These are phyloP conservation scores for Phylloporus sp. DNA, from an alignment of 768 basidiomycete genomes.

Conservation along the genomic window DNA sequence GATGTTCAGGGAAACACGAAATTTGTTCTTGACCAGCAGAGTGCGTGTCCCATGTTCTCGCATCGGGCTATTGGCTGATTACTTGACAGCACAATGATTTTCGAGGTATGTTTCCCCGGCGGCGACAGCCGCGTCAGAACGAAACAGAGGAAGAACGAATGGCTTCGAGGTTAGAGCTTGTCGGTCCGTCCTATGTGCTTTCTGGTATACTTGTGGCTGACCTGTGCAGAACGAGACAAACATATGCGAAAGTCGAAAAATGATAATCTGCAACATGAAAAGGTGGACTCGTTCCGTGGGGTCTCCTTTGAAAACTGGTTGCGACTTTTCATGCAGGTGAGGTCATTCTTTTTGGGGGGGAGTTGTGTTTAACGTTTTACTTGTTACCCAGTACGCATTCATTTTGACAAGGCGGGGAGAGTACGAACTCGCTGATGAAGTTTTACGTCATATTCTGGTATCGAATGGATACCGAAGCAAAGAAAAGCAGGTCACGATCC, in stretches of 20 bases:
- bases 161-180: constrained; percentile 55
- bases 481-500: constrained; percentile 62
- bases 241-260: constrained; percentile 45
- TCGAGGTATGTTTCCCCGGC: constrained; percentile 18
- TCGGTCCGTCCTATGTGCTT: constrained; percentile 32
- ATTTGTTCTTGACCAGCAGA: constrained; percentile 72
- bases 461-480: constrained; percentile 70
- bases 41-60: constrained; percentile 43
- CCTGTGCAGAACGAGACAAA: constrained; percentile 21
- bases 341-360: neutral
- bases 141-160: constrained; percentile 16
- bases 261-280: constrained; percentile 36
- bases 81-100: constrained; percentile 15
- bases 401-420: constrained; percentile 58
- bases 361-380: constrained; percentile 5
- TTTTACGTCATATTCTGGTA: constrained; percentile 66
- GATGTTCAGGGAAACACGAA: constrained; percentile 80
- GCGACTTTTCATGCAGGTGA: constrained; percentile 76
- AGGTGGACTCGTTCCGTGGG: constrained; percentile 71
- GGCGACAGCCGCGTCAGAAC: constrained; percentile 12
- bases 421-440: constrained; percentile 64
- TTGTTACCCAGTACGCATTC: constrained; percentile 61
- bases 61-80: neutral
- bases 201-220: neutral
- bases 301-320: constrained; percentile 85